Evolutionary conservation across 108 stramenopile genomes (phyloP).

Genomic region (Skeletonema costatum): DNA sequence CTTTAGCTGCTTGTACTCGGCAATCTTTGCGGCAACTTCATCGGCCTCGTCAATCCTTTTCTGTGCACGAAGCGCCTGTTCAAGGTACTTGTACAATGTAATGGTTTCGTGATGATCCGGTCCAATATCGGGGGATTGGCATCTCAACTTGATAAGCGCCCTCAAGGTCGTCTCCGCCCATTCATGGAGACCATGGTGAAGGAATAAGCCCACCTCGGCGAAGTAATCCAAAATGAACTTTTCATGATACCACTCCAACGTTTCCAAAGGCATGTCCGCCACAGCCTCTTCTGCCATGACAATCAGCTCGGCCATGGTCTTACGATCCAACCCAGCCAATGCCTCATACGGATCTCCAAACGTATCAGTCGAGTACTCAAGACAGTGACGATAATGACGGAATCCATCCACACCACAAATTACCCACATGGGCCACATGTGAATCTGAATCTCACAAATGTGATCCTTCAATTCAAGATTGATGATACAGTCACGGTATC

Average conservation of each 20-base stretch:
- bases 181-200: constrained; percentile 75
- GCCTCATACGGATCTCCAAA: constrained; percentile 85
- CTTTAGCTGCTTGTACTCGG: constrained; percentile 28
- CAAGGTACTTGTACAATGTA: constrained; percentile 70
- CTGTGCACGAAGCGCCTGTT: constrained; percentile 58
- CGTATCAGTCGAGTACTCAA: constrained; percentile 88
- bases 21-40: constrained; percentile 48
- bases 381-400: constrained; percentile 87
- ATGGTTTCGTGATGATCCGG: constrained; percentile 83
- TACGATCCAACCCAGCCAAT: constrained; percentile 82
- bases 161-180: constrained; percentile 82
- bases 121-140: constrained; percentile 84
- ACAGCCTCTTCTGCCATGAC: constrained; percentile 92
- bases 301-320: constrained; percentile 88
- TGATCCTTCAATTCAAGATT: constrained; percentile 86
- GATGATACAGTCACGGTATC: constrained; percentile 87
- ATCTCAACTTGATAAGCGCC: constrained; percentile 73
- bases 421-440: constrained; percentile 87
- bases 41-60: constrained; percentile 75
- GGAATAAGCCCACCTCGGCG: constrained; percentile 83
- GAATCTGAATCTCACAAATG: constrained; percentile 90
- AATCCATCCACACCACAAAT: constrained; percentile 90
- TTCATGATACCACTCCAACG: constrained; percentile 91
- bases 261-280: constrained; percentile 81
- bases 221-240: constrained; percentile 90